phyloP scores from a whole-genome alignment of 768 basidiomycete genomes.

The Suillus discolor region DNA sequence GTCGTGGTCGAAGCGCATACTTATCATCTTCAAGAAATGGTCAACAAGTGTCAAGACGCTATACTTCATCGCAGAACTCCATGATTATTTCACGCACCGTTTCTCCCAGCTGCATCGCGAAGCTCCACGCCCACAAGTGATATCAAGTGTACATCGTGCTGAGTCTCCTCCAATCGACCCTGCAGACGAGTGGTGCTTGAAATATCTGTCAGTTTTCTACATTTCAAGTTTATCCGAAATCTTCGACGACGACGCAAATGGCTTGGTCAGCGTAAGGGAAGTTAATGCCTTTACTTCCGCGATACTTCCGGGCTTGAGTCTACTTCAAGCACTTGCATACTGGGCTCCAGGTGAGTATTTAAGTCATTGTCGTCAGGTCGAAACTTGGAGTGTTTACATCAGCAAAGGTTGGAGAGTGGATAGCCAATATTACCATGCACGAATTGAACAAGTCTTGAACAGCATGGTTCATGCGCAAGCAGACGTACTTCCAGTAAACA shows the following conservation, averaged over 20 bases:
- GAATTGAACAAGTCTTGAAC: conserved; percentile 20
- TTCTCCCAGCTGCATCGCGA: neutral
- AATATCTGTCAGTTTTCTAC: neutral
- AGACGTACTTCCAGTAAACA: conserved; percentile 22
- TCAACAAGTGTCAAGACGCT: conserved; percentile 53
- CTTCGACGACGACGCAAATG: conserved; percentile 43
- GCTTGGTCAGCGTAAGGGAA: conserved; percentile 39
- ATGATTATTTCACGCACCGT: conserved; percentile 37
- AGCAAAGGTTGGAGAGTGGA: neutral
- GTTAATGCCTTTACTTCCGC: conserved; percentile 34
- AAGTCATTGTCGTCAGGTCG: conserved; percentile 19
- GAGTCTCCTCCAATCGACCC: neutral
- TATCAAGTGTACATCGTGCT: neutral
- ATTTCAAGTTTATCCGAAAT: conserved; percentile 40
- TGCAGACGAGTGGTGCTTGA: conserved; percentile 7
- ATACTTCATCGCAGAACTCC: conserved; percentile 47
- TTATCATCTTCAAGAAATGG: conserved; percentile 43
- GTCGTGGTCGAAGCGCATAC: neutral
- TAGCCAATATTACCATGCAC: conserved; percentile 13
- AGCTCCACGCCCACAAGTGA: too few species aligned
- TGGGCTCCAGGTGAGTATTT: conserved; percentile 34
- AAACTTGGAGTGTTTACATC: conserved; percentile 18
- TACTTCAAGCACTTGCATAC: conserved; percentile 34
- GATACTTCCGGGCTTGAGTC: conserved; percentile 35
- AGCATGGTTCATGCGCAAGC: conserved; percentile 24